These are phyloP conservation scores for Cucumis variabilis DNA, from an alignment of 331 rosid genomes.

Conservation along the genomic window DNA sequence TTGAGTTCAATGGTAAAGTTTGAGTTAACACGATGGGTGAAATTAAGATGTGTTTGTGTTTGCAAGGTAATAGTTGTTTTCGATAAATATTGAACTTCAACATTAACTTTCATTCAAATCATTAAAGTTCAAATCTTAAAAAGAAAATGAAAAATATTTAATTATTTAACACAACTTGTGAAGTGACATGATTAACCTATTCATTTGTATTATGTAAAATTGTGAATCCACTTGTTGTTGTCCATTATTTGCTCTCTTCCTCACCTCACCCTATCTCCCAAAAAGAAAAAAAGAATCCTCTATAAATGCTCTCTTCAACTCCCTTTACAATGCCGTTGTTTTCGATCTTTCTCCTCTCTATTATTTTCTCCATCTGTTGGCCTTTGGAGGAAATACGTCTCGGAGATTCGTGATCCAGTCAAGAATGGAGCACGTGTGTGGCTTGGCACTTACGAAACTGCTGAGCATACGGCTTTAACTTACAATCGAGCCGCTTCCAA, in stretches of 20 bases:
- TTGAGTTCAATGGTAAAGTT: too few species aligned
- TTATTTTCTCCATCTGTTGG: background rate
- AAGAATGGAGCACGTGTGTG: constrained; percentile 26
- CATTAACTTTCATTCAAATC: too few species aligned
- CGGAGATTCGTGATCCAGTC: constrained; percentile 27
- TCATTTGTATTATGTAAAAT: background rate
- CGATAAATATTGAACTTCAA: too few species aligned
- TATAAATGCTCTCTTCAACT: constrained; percentile 12
- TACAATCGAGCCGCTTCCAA: constrained; percentile 18
- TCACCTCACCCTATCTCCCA: background rate
- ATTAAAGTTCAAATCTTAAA: too few species aligned
- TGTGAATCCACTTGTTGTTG: background rate
- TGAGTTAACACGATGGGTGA: too few species aligned
- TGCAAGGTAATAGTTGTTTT: too few species aligned
- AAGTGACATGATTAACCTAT: too few species aligned
- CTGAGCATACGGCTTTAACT: constrained; percentile 25
- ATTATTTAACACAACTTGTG: too few species aligned
- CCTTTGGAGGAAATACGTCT: constrained; percentile 15
- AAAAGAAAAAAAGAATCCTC: background rate
- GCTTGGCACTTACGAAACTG: constrained; percentile 28
- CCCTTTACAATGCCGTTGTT: constrained; percentile 28
- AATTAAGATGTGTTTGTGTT: too few species aligned
- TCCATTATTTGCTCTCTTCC: background rate
- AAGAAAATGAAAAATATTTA: too few species aligned
- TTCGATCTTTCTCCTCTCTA: constrained; percentile 20